These are phyloP conservation scores for Colletotrichum orchidophilum DNA, from an alignment of 2,329 filamentous ascomycete species.

Conservation along the genomic window DNA sequence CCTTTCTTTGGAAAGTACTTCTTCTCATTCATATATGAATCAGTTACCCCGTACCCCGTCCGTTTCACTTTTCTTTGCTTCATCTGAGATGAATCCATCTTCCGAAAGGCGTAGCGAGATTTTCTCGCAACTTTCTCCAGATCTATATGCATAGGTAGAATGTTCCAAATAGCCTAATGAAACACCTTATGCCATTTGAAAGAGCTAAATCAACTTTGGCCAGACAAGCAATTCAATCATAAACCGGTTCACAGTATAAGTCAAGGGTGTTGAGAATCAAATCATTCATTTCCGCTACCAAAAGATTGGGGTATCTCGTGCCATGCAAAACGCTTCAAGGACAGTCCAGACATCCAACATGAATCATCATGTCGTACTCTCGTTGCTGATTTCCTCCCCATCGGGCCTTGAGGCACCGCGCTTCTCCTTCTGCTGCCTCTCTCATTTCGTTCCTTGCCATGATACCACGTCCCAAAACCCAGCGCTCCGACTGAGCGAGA, in stretches of 20 bases:
- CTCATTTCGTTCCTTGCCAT: neutral
- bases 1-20: no score
- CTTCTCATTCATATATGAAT: no score
- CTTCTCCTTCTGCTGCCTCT: constrained; percentile 4
- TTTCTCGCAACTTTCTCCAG: no score
- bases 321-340: constrained; percentile 30
- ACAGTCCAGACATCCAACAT: constrained; percentile 31
- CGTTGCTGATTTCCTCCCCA: neutral
- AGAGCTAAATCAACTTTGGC: no score
- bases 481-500: neutral
- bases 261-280: neutral
- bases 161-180: no score
- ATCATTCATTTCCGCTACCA: constrained; percentile 20
- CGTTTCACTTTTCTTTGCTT: no score
- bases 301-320: constrained; percentile 33
- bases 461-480: neutral
- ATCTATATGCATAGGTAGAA: no score
- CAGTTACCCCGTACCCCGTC: no score
- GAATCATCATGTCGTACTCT: constrained; percentile 23
- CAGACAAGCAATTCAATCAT: no score
- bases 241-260: neutral
- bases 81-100: no score
- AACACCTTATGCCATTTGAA: no score
- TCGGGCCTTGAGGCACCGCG: constrained; percentile 6
- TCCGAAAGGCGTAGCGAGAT: no score